phyloP scores from a whole-genome alignment of 148 eudicot species.

The Camellia granthamiana region DNA sequence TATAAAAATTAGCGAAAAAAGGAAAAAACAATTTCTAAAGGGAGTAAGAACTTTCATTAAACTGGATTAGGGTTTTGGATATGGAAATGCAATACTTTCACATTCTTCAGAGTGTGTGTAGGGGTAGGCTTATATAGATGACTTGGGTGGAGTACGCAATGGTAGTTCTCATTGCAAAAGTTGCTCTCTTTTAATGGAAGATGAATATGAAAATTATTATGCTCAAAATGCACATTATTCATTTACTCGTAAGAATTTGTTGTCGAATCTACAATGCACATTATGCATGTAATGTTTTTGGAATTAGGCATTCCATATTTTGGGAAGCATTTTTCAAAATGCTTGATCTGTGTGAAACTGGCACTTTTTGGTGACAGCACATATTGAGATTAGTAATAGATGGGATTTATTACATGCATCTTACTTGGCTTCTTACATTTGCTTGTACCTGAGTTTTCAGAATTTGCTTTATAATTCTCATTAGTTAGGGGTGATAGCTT shows the following conservation, averaged over 20 bases:
- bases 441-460: background rate
- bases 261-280: background rate
- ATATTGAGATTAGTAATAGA: background rate
- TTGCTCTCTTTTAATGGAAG: no score
- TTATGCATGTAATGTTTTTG: background rate
- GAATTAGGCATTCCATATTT: background rate
- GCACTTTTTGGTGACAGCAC: background rate
- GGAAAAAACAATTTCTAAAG: no score
- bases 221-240: background rate
- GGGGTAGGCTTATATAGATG: no score
- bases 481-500: background rate
- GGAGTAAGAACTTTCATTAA: no score
- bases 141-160: no score
- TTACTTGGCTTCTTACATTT: background rate
- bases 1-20: no score
- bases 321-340: background rate
- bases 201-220: no score
- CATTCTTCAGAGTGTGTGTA: no score
- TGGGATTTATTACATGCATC: background rate
- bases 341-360: background rate
- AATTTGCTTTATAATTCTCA: background rate
- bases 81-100: no score
- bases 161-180: no score
- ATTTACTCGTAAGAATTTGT: background rate
- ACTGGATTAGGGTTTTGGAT: no score